Percentiles rank a stretch among this genome's conserved stretches.
Evolutionary conservation across 2,329 filamentous ascomycete genomes (phyloP).

Genomic region (Mycogone perniciosa): DNA sequence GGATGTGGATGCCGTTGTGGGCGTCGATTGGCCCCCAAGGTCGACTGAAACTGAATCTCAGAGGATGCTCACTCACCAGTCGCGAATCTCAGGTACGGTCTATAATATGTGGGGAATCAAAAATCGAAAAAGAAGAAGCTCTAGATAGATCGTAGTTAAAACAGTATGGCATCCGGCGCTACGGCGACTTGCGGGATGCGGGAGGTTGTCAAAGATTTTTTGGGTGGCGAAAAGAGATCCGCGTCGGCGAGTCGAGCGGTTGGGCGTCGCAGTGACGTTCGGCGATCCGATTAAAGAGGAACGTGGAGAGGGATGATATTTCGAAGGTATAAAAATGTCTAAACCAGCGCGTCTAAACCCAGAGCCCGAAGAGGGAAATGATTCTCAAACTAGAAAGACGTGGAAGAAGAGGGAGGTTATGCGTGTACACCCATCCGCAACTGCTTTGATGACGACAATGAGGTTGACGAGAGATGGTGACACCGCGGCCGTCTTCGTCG

Average conservation of each 20-base stretch:
- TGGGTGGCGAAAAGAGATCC: conserved; percentile 7
- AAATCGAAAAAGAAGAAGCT: conserved; percentile 5
- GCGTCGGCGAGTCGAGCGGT: conserved; percentile 8
- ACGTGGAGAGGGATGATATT: conserved; percentile 12
- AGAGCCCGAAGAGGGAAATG: conserved; percentile 24
- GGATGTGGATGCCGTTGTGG: not conserved
- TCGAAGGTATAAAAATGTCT: conserved; percentile 26
- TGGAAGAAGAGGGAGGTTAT: conserved; percentile 15
- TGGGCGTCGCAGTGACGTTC: conserved; percentile 11
- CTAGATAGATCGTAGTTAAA: conserved; percentile 1
- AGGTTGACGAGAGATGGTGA: conserved; percentile 8
- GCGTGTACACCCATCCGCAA: conserved; percentile 23
- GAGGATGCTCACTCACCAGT: conserved; percentile 11
- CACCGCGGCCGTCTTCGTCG: not conserved
- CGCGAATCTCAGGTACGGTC: conserved; percentile 10
- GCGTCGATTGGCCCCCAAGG: not conserved
- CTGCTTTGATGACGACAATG: conserved; percentile 14
- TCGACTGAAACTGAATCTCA: conserved; percentile 2
- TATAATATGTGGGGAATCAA: conserved; percentile 10
- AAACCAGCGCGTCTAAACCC: conserved; percentile 36
- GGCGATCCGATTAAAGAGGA: conserved; percentile 20
- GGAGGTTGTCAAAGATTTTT: conserved; percentile 6
- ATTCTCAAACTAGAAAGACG: conserved; percentile 18
- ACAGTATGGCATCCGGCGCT: not conserved
- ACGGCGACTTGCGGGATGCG: conserved; percentile 9